A percentile compares a stretch with the other conserved stretches of the same genome.
Conservation (phyloP, 441 rosid species). For the Pelargonium fulgidum region DNA sequence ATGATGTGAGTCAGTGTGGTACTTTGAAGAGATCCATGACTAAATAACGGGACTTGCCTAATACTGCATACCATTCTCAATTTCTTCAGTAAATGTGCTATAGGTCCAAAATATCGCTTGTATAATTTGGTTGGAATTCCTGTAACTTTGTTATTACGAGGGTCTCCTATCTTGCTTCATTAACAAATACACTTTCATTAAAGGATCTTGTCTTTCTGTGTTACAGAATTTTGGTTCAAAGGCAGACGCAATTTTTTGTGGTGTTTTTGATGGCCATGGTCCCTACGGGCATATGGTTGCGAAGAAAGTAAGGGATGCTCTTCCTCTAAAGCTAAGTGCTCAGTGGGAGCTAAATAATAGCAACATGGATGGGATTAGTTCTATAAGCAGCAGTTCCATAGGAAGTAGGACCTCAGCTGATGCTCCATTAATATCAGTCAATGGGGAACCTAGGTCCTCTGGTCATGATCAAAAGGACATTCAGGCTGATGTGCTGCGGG, state of each 20-base stretch:
- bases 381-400: not conserved
- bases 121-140: not conserved
- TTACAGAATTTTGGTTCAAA: constrained; percentile 7
- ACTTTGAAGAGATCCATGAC: not conserved
- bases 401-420: not conserved
- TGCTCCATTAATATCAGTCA: not conserved
- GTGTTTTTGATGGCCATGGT: constrained; percentile 9
- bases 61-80: not conserved
- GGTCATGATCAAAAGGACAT: not conserved
- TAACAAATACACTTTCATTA: not conserved
- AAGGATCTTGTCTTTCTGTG: not conserved
- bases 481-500: not conserved
- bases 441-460: not conserved
- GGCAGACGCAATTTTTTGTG: not conserved
- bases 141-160: not conserved
- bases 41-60: not conserved
- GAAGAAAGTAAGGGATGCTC: constrained; percentile 6
- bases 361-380: not conserved
- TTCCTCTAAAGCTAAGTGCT: constrained; percentile 9
- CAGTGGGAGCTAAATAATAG: not conserved
- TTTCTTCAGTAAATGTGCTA: not conserved
- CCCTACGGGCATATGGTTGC: constrained; percentile 10
- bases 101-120: not conserved
- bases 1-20: not conserved
- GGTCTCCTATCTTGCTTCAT: not conserved